Percentiles rank a stretch among this genome's conserved stretches.
These are phyloP conservation scores for Cutaneotrichosporon sp. DNA, from an alignment of 1,284 basidiomycete genomes.

Conservation along the genomic window DNA sequence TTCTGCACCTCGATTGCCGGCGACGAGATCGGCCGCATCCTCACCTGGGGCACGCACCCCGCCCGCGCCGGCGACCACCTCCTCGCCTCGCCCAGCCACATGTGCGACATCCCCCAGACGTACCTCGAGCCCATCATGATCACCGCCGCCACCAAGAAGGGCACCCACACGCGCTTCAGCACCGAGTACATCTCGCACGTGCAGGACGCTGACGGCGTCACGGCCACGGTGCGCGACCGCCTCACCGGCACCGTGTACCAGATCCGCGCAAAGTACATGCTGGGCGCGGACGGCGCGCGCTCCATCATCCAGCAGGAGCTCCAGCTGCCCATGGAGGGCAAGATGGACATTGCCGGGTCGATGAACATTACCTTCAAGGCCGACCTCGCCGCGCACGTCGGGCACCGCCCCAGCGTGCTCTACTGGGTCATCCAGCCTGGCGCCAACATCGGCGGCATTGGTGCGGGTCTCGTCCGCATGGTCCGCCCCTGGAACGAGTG, in stretches of 20 bases:
- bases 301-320: conserved; percentile 21
- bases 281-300: conserved; percentile 22
- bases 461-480: conserved; percentile 24
- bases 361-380: conserved; percentile 28
- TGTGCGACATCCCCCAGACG: conserved; percentile 26
- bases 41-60: conserved; percentile 23
- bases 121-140: conserved; percentile 26
- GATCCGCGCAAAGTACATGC: conserved; percentile 23
- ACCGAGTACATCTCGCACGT: conserved; percentile 25
- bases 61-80: conserved; percentile 21
- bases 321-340: conserved; percentile 15
- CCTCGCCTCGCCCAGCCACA: conserved; percentile 17
- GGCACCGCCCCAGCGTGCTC: conserved; percentile 18
- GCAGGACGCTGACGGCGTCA: conserved; percentile 19
- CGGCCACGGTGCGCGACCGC: conserved; percentile 20
- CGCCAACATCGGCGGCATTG: conserved; percentile 22
- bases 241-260: conserved; percentile 19
- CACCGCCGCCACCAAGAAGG: conserved; percentile 15
- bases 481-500: conserved; percentile 26
- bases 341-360: conserved; percentile 24
- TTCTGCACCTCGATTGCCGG: conserved; percentile 22
- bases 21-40: conserved; percentile 24
- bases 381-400: conserved; percentile 15
- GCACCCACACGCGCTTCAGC: conserved; percentile 21
- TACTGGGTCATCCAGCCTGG: conserved; percentile 27